Conservation (phyloP, 2,329 filamentous ascomycete species). For the Microthyrium microscopicum region DNA sequence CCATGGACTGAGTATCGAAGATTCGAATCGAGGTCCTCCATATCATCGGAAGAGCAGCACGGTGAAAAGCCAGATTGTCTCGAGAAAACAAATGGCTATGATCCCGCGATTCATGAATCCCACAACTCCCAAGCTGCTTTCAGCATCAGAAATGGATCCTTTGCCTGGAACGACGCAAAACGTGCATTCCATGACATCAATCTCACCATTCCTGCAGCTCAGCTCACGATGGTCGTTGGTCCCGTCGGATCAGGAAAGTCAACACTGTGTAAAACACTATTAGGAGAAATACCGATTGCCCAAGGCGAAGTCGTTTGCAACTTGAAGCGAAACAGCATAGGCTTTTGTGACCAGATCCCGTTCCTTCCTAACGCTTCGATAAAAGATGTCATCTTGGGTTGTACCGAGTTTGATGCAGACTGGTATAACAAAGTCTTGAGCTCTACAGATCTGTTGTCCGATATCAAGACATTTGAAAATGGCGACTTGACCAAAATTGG, state of each 20-base stretch:
- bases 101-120: too few species aligned
- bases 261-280: conserved; percentile 39
- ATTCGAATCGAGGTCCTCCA: too few species aligned
- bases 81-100: too few species aligned
- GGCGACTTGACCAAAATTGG: conserved; percentile 45
- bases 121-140: too few species aligned
- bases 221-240: conserved; percentile 41
- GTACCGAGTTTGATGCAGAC: conserved; percentile 47
- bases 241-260: conserved; percentile 49
- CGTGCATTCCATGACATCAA: conserved; percentile 38
- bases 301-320: conserved; percentile 35
- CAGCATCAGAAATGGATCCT: background rate
- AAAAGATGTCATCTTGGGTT: conserved; percentile 50
- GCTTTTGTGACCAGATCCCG: conserved; percentile 47
- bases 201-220: conserved; percentile 35
- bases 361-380: conserved; percentile 57
- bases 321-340: conserved; percentile 13
- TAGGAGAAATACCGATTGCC: conserved; percentile 40
- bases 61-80: too few species aligned
- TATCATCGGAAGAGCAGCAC: too few species aligned
- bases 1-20: background rate
- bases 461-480: conserved; percentile 44
- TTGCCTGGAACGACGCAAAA: conserved; percentile 33
- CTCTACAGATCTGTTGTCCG: conserved; percentile 42
- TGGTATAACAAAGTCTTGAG: conserved; percentile 52